Percentiles rank a stretch among this genome's conserved stretches.
These are phyloP conservation scores for Colletotrichum gloeosporioides DNA, from an alignment of 2,329 filamentous ascomycete species.

Conservation along the genomic window DNA sequence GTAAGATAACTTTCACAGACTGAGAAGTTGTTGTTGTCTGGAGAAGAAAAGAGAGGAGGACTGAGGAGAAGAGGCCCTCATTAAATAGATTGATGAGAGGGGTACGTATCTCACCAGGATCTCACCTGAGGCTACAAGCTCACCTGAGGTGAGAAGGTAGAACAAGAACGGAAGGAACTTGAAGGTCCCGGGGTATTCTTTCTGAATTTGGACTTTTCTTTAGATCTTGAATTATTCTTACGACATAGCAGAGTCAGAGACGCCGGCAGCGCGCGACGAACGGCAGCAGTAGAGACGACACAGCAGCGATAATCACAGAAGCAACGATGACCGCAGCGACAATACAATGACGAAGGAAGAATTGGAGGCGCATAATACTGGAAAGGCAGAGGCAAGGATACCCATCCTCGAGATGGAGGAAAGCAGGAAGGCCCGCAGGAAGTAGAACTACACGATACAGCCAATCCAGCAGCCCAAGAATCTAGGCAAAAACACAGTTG, in stretches of 20 bases:
- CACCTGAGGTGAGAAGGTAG: background rate
- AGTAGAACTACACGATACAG: background rate
- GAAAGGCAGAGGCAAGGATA: background rate
- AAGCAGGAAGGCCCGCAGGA: background rate
- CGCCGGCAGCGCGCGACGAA: too few relatives aligned
- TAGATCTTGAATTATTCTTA: background rate
- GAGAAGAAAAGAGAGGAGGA: background rate
- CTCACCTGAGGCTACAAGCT: background rate
- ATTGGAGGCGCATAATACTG: background rate
- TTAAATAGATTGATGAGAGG: background rate
- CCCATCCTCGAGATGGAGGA: accelerated
- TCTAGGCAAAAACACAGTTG: background rate
- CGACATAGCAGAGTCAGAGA: background rate
- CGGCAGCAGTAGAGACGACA: background rate
- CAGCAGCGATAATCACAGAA: background rate
- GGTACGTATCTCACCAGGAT: background rate
- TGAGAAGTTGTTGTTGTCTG: background rate
- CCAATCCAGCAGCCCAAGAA: background rate
- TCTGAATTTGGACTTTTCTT: background rate
- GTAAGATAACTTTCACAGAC: background rate
- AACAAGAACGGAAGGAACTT: background rate
- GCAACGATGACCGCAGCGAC: background rate
- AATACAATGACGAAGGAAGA: background rate
- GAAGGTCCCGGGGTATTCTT: background rate
- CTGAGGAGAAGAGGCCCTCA: background rate